These are phyloP conservation scores for Rhododendron simsii DNA, from an alignment of 148 eudicot genomes.

Conservation along the genomic window DNA sequence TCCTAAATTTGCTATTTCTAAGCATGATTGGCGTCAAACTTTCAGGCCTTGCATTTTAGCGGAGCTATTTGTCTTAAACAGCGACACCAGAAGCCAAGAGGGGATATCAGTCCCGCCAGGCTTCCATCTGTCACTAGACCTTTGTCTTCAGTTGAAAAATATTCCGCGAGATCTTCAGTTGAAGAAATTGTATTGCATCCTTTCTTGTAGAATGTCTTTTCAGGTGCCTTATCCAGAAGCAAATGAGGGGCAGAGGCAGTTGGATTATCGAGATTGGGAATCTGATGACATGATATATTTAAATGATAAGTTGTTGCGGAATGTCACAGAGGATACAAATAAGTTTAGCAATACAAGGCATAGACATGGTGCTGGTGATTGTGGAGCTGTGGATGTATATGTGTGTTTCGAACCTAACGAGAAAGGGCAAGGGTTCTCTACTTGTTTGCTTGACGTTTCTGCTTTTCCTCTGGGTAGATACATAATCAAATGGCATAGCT, in stretches of 20 bases:
- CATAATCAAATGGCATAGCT: slow-evolving; percentile 60
- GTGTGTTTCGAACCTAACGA: slow-evolving; percentile 50
- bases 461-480: slow-evolving; percentile 63
- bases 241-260: slow-evolving; percentile 14
- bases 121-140: slow-evolving; percentile 44
- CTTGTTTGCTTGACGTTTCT: slow-evolving; percentile 76
- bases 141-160: slow-evolving; percentile 73
- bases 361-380: slow-evolving; percentile 12
- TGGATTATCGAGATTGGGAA: slow-evolving; percentile 35
- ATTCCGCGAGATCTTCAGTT: slow-evolving; percentile 31
- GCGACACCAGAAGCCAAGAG: slow-evolving; percentile 31
- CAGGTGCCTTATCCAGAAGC: slow-evolving; percentile 14
- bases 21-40: slow-evolving; percentile 9
- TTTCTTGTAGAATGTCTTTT: slow-evolving; percentile 41
- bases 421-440: slow-evolving; percentile 69
- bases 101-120: slow-evolving; percentile 41
- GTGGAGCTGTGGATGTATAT: slow-evolving; percentile 29
- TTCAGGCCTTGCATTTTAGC: slow-evolving; percentile 65
- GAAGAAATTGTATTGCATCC: slow-evolving; percentile 62
- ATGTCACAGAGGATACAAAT: slow-evolving; percentile 30
- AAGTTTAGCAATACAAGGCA: neutral
- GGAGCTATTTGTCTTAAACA: slow-evolving; percentile 39
- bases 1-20: neutral
- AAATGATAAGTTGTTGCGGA: slow-evolving; percentile 44
- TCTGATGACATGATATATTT: slow-evolving; percentile 41